Percentiles rank a stretch among this genome's conserved stretches.
Evolutionary conservation across 495 filamentous ascomycete species (phyloP).

Genomic region (Amphirosellinia nigrospora): DNA sequence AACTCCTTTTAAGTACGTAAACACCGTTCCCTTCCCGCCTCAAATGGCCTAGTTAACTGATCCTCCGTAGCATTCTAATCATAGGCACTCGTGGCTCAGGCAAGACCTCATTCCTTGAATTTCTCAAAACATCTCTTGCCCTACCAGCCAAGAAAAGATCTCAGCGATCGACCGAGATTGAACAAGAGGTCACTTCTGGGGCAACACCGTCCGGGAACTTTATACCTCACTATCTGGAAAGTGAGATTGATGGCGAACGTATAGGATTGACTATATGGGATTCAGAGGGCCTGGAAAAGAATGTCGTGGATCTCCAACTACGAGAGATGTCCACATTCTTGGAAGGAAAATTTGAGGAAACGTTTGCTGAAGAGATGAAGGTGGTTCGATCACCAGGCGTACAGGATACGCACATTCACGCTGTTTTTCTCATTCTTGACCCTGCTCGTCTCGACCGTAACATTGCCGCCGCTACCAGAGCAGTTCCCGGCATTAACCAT

Average conservation of each 20-base stretch:
- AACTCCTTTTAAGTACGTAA: constrained; percentile 93
- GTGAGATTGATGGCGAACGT: constrained; percentile 90
- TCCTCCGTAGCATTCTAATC: constrained; percentile 75
- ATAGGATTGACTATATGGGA: constrained; percentile 96
- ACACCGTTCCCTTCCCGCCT: constrained; percentile 1
- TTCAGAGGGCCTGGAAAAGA: constrained; percentile 90
- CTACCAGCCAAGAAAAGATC: constrained; percentile 77
- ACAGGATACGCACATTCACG: constrained; percentile 96
- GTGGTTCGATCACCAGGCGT: constrained; percentile 90
- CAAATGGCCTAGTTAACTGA: constrained; percentile 22
- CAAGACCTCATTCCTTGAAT: constrained; percentile 96
- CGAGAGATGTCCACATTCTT: constrained; percentile 90
- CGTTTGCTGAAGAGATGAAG: constrained; percentile 97
- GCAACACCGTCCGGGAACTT: constrained; percentile 65
- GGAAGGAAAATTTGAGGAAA: constrained; percentile 98
- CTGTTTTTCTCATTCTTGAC: constrained; percentile 91
- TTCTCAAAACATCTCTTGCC: constrained; percentile 83
- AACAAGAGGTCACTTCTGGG: constrained; percentile 59
- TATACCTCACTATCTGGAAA: constrained; percentile 87
- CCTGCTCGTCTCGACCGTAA: constrained; percentile 85
- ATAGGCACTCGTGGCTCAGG: constrained; percentile 87
- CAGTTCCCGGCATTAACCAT: constrained; percentile 57
- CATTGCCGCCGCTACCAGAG: constrained; percentile 71
- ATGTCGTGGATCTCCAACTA: constrained; percentile 90
- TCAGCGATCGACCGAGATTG: constrained; percentile 52